phyloP scores from a whole-genome alignment of 805 yeast genomes.

The Clavispora santaluciae region DNA sequence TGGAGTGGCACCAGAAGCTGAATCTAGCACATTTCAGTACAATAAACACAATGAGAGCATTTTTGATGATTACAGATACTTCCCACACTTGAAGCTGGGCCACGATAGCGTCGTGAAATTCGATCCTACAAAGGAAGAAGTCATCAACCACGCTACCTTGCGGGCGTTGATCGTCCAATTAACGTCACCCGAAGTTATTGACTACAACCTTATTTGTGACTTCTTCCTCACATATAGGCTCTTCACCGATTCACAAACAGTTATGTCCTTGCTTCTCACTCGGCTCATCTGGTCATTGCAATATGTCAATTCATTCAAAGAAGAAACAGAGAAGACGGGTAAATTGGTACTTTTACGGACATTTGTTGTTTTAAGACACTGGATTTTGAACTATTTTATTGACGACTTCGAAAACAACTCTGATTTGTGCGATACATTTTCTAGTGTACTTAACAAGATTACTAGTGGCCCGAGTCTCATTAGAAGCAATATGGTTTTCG shows the following conservation, averaged over 20 bases:
- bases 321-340: conserved; percentile 42
- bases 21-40: conserved; percentile 18
- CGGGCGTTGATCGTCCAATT: conserved; percentile 52
- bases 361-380: conserved; percentile 82
- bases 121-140: conserved; percentile 28
- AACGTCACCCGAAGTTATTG: conserved; percentile 69
- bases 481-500: conserved; percentile 25
- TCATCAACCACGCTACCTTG: conserved; percentile 35
- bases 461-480: conserved; percentile 28
- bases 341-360: conserved; percentile 70
- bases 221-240: conserved; percentile 80
- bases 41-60: conserved; percentile 34
- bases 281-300: conserved; percentile 72
- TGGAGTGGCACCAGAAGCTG: conserved; percentile 7
- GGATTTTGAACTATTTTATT: conserved; percentile 81
- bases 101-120: conserved; percentile 27
- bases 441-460: conserved; percentile 43
- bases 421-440: conserved; percentile 38
- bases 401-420: conserved; percentile 57
- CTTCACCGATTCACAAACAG: conserved; percentile 53
- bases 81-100: conserved; percentile 25
- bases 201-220: conserved; percentile 76
- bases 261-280: conserved; percentile 57
- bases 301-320: conserved; percentile 26
- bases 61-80: conserved; percentile 32